Conservation (phyloP, 257 asterid genomes). For the Nicotiana benthamiana region DNA sequence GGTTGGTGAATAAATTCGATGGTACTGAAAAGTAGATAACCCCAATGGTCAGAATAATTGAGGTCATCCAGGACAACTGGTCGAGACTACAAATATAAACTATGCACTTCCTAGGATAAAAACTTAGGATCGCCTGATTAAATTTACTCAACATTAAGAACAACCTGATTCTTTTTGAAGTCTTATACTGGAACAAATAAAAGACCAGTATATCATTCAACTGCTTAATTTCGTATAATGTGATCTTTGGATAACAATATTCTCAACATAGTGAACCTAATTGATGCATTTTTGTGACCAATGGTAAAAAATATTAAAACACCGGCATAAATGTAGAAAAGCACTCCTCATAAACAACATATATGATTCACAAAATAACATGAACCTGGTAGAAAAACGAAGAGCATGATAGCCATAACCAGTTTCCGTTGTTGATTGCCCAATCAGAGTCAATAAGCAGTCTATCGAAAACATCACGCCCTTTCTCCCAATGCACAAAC, state of each 20-base stretch:
- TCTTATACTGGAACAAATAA: not conserved
- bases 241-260: not conserved
- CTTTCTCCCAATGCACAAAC: conserved; percentile 93
- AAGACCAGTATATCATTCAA: not conserved
- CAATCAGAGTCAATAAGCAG: conserved; percentile 95
- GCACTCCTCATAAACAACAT: not conserved
- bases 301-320: not conserved
- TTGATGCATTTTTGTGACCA: not conserved
- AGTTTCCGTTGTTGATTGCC: conserved; percentile 91
- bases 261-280: not conserved
- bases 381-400: conserved; percentile 92
- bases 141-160: not conserved
- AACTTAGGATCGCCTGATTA: not conserved
- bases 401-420: conserved; percentile 97
- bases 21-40: conserved; percentile 41
- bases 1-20: conserved; percentile 86
- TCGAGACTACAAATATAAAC: not conserved
- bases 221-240: not conserved
- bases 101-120: not conserved
- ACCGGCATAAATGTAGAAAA: not conserved
- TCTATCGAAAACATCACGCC: conserved; percentile 89
- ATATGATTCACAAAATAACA: not conserved
- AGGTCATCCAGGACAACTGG: not conserved
- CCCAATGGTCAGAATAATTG: not conserved
- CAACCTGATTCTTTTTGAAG: not conserved